Evolutionary conservation across 208 protist genomes (phyloP), one percentile per base, ranked within the genome.

Genomic region (Polymyxa betae): DNA sequence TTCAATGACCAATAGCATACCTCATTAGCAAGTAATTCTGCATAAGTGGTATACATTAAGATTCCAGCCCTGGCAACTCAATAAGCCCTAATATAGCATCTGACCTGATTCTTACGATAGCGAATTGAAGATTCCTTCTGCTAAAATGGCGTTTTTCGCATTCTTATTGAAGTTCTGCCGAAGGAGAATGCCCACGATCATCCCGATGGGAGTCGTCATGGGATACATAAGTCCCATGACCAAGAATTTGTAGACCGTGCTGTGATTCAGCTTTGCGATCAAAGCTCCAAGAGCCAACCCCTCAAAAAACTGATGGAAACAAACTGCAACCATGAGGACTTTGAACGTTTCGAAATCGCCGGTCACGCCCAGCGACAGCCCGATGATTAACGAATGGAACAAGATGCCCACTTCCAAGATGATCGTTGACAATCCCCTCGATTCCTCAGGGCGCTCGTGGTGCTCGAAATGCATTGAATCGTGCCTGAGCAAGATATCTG

Each of bases 1-100:
- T 40, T 82, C 40, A 5, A 43, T 82, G 5, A 20, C 16, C 5
- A 43, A 38, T 43, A 5, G 16, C n/a, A 12, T 82, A 82, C 72
- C 72, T 82, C 72, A n/a, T 38, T n/a, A 35, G 72, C 5, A 45
- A 82, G 5, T 20, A 82, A n/a, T n/a, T 82, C 72, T 35, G 72
- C n/a, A 43, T 82, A 82, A 20, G 72, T 82, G 72, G 5, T 82
- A 43, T 82, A 82, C n/a, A 82, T 82, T n/a, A 82, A 43, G n/a
- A 82, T 43, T 35, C 72, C 72, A 20, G 72, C 72, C n/a, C 72
- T 82, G 72, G 72, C 5, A n/a, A 29, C 24, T 43, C 72, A 82
- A 82, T n/a, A 5, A 43, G 16, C n/a, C n/a, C 16, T 35, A 5
- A n/a, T 45, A 38, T 20, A 45, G n/a, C 35, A 5, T 40, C 72